Conservation (phyloP, 805 yeast species). For the Huiozyma sinensis region DNA sequence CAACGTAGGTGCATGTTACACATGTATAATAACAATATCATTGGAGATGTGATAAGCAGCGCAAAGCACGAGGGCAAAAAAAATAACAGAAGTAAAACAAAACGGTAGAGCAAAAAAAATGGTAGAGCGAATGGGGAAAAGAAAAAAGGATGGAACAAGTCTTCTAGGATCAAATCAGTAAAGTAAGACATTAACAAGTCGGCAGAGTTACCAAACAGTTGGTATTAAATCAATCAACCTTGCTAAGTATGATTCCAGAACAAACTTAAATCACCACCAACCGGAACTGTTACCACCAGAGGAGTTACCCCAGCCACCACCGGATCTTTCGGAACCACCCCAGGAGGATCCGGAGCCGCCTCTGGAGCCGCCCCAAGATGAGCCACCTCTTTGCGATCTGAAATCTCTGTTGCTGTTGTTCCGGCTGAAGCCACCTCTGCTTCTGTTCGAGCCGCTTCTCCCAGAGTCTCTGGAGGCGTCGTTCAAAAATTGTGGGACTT, state of each 20-base stretch:
- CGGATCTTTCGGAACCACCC: conserved; percentile 4
- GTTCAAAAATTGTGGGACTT: conserved; percentile 81
- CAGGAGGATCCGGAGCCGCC: conserved; percentile 16
- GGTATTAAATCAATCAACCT: too few relatives aligned
- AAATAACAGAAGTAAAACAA: background rate
- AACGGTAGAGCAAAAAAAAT: background rate
- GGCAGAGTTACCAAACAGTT: too few relatives aligned
- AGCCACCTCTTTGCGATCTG: conserved; percentile 35
- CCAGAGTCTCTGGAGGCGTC: conserved; percentile 70
- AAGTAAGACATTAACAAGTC: too few relatives aligned
- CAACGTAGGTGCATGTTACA: background rate
- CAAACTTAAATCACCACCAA: conserved; percentile 14
- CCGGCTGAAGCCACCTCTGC: conserved; percentile 34
- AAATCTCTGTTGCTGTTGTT: conserved; percentile 37
- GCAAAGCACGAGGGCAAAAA: background rate
- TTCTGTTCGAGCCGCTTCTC: conserved; percentile 47
- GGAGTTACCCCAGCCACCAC: conserved; percentile 17
- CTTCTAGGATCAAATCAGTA: too few relatives aligned
- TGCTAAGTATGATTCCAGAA: background rate
- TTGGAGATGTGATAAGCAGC: conserved; percentile 1
- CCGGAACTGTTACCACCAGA: conserved; percentile 24
- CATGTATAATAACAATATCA: conserved; percentile 3
- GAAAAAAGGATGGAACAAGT: too few relatives aligned
- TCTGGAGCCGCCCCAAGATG: conserved; percentile 24
- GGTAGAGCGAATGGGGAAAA: background rate